A percentile compares a stretch with the other conserved stretches of the same genome.
phyloP scores from a whole-genome alignment of 2,329 filamentous ascomycete species.

The Pyrenochaeta sp. region DNA sequence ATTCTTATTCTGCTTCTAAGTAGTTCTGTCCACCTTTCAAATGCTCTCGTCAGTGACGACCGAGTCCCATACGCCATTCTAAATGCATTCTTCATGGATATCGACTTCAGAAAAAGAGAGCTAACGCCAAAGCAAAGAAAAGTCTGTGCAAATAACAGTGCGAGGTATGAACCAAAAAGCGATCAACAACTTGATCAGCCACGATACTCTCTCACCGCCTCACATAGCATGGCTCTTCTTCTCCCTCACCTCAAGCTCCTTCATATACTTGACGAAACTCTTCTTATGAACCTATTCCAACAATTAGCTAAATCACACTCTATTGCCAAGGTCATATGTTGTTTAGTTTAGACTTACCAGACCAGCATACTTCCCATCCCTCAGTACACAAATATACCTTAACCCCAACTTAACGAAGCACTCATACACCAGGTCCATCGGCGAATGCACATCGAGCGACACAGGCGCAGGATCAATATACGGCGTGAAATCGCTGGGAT shows the following conservation, averaged over 20 bases:
- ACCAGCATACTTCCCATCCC: conserved; percentile 85
- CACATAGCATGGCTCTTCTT: conserved; percentile 25
- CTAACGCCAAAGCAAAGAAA: too few species aligned
- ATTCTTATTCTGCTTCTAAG: neutral
- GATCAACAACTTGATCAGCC: too few species aligned
- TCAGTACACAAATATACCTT: conserved; percentile 88
- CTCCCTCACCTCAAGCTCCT: conserved; percentile 73
- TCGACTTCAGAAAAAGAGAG: neutral
- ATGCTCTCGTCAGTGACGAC: neutral
- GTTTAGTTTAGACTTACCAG: conserved; percentile 67
- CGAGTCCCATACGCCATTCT: neutral
- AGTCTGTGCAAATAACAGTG: too few species aligned
- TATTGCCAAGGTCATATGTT: neutral
- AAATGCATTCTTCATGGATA: neutral
- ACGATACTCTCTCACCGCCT: too few species aligned
- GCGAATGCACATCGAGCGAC: conserved; percentile 84
- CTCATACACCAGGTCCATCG: conserved; percentile 95
- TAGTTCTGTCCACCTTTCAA: neutral
- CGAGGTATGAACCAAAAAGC: too few species aligned
- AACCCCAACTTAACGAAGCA: conserved; percentile 94
- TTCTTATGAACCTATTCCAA: conserved; percentile 82
- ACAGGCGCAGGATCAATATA: conserved; percentile 94
- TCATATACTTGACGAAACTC: conserved; percentile 92
- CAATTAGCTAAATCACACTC: conserved; percentile 7
- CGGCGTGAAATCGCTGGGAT: conserved; percentile 82